These are phyloP conservation scores for Podila verticillata DNA, from an alignment of 192 early-diverging fungal species.

Conservation along the genomic window DNA sequence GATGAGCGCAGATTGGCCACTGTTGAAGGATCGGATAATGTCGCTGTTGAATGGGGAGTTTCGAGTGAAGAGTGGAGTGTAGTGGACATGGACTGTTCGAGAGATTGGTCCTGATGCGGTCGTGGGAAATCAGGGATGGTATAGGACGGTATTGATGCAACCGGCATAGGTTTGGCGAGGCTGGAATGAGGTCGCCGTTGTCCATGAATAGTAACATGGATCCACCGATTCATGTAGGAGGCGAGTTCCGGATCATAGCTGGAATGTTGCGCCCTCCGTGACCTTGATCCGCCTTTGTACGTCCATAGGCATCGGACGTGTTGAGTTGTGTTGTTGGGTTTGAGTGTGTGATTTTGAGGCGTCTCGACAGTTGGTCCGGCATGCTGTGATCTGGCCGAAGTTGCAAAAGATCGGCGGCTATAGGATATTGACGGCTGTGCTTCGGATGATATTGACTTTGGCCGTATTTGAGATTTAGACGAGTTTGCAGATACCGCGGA, in stretches of 20 bases:
- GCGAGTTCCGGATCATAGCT: constrained; percentile 32
- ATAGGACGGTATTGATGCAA: constrained; percentile 3
- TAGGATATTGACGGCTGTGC: not conserved
- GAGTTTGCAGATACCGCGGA: constrained; percentile 8
- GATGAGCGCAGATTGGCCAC: not conserved
- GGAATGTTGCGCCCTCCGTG: constrained; percentile 1
- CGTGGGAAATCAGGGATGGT: constrained; percentile 2
- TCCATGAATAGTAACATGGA: constrained; percentile 13
- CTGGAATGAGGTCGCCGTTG: constrained; percentile 21
- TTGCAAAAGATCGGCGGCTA: not conserved
- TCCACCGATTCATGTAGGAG: constrained; percentile 43
- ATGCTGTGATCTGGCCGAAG: not conserved
- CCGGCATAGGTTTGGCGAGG: constrained; percentile 21
- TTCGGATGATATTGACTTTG: not conserved
- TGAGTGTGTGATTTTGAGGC: too few species aligned
- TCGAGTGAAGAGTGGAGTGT: too few species aligned
- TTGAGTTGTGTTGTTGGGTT: not conserved
- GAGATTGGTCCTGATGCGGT: not conserved
- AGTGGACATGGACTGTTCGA: too few species aligned
- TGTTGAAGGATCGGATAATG: not conserved
- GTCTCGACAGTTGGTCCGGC: not conserved
- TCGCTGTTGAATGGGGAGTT: not conserved
- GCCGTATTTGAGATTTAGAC: not conserved
- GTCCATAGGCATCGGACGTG: not conserved
- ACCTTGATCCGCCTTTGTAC: not conserved